Evolutionary conservation across 1,139 yeast genomes (phyloP), one percentile per base, ranked within the genome.

Genomic region (Magnusiomyces magnusii): DNA sequence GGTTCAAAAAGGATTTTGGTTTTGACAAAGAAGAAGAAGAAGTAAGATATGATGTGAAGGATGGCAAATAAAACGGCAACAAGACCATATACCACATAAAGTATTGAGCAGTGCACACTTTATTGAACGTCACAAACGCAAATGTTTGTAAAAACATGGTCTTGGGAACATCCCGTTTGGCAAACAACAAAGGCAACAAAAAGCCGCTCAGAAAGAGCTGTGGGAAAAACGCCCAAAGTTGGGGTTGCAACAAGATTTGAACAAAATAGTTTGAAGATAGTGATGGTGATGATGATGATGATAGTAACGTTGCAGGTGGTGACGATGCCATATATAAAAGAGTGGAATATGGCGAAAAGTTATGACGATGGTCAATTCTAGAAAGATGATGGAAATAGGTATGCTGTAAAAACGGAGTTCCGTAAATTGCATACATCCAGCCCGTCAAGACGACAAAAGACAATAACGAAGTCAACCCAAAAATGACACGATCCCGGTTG

Each of bases 31-130:
- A n/a, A 31, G 36, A 13, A 7, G 7, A 7, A 31, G 53, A 44
- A 25, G 21, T 5, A 41, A 54, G 34, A 36, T 54, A 34, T n/a
- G 44, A 17, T 75, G 62, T 21, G 80, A 69, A 7, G 65, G 73
- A 69, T 1, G 84, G 76, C 21, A 87, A 70, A 68, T 77, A 85
- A 58, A 88, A 82, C 1, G 98, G 98, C 54, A 91, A 73, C 65
- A 91, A 82, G 19, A 91, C 89, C 68, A 93, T 75, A 70, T 86
- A 91, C 97, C 99, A 93, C 65, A 92, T 83, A 71, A 93, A 93
- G 72, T 93, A 93, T 67, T 76, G 79, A 0, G 97, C 89, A 0
- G 99, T 93, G 67, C 95, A 87, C 42, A 93, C 98, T 73, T 93
- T 93, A 76, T 93, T 93, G 75, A 86, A 90, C 1, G 95, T 79